Base-by-base conservation (phyloP, 495 filamentous ascomycete species). In the Penicillium odoratum region DNA sequence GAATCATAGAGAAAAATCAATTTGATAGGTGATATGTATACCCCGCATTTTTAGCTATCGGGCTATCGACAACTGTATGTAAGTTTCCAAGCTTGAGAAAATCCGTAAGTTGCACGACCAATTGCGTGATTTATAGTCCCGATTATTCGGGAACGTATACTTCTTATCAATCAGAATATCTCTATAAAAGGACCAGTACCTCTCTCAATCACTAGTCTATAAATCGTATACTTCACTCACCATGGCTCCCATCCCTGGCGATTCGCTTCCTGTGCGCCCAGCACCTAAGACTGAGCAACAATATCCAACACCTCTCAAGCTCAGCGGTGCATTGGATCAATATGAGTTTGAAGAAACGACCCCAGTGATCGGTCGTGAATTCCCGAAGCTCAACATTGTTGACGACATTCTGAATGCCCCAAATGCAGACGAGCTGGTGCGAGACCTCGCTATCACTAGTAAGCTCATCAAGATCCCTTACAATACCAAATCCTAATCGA, bases 301-400 rank as follows among this genome's bases (percentile, higher is more conserved):
- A 51, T 64, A 61, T 42, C 62, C 62, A 13, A 50, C 30, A n/a
- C 62, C 62, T 7, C 53, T 84, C 51, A 59, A 74, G 61, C 66
- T 73, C 21, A 77, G 75, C 1, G 83, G 83, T 3, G 74, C 74
- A 1, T 72, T 87, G 11, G 79, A 86, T 45, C 53, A 78, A 30
- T 83, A 80, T 65, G 63, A 81, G 43, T 67, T 58, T 33, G 58
- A 65, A 50, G 64, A 67, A 11, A 63, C 61, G 18, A 69, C 67
- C 0, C 64, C 67, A 11, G 51, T 58, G 10, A 65, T 69, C 51
- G 67, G 67, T 13, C 58, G 61, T 25, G 67, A 69, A 43, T 69
- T 52, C 50, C 52, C 28, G 5, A 53, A 47, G 3, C 25, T 65
- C 11, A 62, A 69, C 36, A 62, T 69, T 18, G 67, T 65, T 21